phyloP scores from a whole-genome alignment of 2,329 filamentous ascomycete species.

The Anisogramma anomala region DNA sequence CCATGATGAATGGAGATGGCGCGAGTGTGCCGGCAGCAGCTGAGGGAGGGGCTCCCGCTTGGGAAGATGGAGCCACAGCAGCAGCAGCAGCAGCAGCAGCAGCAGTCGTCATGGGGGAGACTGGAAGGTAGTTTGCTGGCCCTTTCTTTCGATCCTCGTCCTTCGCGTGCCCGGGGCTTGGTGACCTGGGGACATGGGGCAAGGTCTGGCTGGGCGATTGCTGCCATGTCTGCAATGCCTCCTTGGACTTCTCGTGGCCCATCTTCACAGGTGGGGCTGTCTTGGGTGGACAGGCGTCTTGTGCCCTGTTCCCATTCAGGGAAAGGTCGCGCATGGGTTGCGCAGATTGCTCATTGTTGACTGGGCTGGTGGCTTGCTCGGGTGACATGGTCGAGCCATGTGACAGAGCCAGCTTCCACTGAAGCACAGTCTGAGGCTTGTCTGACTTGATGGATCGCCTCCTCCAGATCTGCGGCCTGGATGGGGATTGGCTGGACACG shows the following conservation, averaged over 20 bases:
- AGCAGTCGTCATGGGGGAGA: too few relatives aligned
- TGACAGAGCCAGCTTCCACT: conserved; percentile 36
- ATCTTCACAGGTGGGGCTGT: conserved; percentile 15
- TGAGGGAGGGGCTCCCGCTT: background rate
- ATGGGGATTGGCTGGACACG: conserved; percentile 18
- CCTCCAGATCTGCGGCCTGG: conserved; percentile 32
- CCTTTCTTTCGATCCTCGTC: too few relatives aligned
- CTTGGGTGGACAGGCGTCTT: conserved; percentile 14
- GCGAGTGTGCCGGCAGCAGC: background rate
- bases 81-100: too few relatives aligned
- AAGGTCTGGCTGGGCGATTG: conserved; percentile 11
- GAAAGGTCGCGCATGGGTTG: conserved; percentile 14
- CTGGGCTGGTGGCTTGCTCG: conserved; percentile 11
- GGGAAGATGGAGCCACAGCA: too few relatives aligned
- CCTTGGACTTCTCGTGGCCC: conserved; percentile 14
- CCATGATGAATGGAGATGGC: background rate
- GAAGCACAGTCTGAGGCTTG: conserved; percentile 33
- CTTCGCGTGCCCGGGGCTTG: too few relatives aligned
- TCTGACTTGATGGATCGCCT: conserved; percentile 40
- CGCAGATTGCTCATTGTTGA: conserved; percentile 16
- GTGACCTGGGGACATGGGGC: conserved; percentile 7
- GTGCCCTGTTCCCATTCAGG: background rate
- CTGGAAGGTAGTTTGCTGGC: too few relatives aligned
- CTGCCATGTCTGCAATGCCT: conserved; percentile 9
- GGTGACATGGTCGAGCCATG: conserved; percentile 36